Percentiles rank a stretch among this genome's conserved stretches.
These are phyloP conservation scores for Pseudotulostoma volvatum DNA, from an alignment of 495 filamentous ascomycete genomes.

Conservation along the genomic window DNA sequence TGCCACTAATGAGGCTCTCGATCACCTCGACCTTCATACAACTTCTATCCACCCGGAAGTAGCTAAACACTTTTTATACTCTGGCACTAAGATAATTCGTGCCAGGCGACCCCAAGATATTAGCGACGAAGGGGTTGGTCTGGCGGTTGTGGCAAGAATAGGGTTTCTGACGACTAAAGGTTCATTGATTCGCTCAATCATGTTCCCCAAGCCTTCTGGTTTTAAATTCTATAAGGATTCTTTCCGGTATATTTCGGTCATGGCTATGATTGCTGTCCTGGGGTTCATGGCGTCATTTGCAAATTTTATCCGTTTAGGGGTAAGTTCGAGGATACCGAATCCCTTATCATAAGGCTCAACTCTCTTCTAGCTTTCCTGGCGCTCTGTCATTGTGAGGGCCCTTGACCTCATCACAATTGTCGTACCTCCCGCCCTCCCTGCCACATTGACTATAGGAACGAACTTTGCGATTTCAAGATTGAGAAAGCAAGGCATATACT, in stretches of 20 bases:
- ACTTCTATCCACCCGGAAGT: constrained; percentile 63
- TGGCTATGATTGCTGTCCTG: constrained; percentile 73
- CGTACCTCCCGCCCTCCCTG: constrained; percentile 91
- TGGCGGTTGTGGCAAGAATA: constrained; percentile 82
- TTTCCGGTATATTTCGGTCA: constrained; percentile 94
- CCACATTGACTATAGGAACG: constrained; percentile 88
- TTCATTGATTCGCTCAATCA: constrained; percentile 89
- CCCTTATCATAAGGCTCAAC: not conserved
- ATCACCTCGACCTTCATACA: constrained; percentile 53
- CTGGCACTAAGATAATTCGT: constrained; percentile 87
- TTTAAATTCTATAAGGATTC: constrained; percentile 98
- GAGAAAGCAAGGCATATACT: constrained; percentile 80
- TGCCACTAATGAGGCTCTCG: constrained; percentile 65
- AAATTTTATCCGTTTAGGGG: constrained; percentile 74
- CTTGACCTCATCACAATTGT: constrained; percentile 96
- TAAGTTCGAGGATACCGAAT: constrained; percentile 15
- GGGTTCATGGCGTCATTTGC: constrained; percentile 83
- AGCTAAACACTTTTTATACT: constrained; percentile 80
- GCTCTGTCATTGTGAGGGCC: constrained; percentile 78
- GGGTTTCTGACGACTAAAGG: constrained; percentile 98
- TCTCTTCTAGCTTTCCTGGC: constrained; percentile 50
- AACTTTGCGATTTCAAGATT: constrained; percentile 84
- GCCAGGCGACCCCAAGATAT: constrained; percentile 65
- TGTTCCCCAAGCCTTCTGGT: constrained; percentile 93
- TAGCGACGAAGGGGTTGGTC: constrained; percentile 77